phyloP scores from a whole-genome alignment of 352 stramenopile species.

The Thalassiosira livingstoniorum region DNA sequence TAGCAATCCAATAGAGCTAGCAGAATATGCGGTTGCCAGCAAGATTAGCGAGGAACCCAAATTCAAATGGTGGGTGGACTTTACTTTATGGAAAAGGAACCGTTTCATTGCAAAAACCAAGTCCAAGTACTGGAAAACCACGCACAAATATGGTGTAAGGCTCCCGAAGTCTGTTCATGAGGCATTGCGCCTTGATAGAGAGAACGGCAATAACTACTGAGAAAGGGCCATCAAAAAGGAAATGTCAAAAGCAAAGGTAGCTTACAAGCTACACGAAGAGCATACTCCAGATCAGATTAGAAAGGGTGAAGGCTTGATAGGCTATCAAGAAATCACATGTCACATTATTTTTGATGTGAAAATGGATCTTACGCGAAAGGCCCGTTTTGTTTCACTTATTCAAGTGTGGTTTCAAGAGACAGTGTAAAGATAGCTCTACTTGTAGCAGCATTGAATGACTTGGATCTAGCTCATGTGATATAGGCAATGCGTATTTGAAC shows the following conservation, averaged over 20 bases:
- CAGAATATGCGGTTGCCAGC: not conserved
- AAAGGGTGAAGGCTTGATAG: slow-evolving; percentile 17
- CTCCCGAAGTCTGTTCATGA: slow-evolving; percentile 49
- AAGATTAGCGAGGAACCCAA: slow-evolving; percentile 14
- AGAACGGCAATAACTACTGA: slow-evolving; percentile 61
- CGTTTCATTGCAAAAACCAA: slow-evolving; percentile 35
- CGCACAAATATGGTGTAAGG: slow-evolving; percentile 44
- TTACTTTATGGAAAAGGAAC: slow-evolving; percentile 14
- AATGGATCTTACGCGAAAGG: slow-evolving; percentile 59
- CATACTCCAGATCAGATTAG: slow-evolving; percentile 18
- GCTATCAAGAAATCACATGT: slow-evolving; percentile 41
- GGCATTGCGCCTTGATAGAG: slow-evolving; percentile 50
- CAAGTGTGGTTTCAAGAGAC: slow-evolving; percentile 60
- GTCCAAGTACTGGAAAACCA: slow-evolving; percentile 28
- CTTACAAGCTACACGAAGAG: slow-evolving; percentile 37
- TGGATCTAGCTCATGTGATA: slow-evolving; percentile 63
- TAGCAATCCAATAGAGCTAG: not conserved
- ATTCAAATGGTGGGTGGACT: slow-evolving; percentile 23
- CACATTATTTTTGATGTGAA: slow-evolving; percentile 75
- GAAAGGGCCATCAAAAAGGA: slow-evolving; percentile 61
- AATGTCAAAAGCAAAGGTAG: slow-evolving; percentile 57
- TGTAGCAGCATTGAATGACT: slow-evolving; percentile 68
- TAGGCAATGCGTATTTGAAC: slow-evolving; percentile 72
- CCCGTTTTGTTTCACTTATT: slow-evolving; percentile 63
- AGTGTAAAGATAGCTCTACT: slow-evolving; percentile 63